Percentiles rank a stretch among this genome's conserved stretches.
Conservation (phyloP, 176 grass and related monocot species). For the Oryza australiensis region DNA sequence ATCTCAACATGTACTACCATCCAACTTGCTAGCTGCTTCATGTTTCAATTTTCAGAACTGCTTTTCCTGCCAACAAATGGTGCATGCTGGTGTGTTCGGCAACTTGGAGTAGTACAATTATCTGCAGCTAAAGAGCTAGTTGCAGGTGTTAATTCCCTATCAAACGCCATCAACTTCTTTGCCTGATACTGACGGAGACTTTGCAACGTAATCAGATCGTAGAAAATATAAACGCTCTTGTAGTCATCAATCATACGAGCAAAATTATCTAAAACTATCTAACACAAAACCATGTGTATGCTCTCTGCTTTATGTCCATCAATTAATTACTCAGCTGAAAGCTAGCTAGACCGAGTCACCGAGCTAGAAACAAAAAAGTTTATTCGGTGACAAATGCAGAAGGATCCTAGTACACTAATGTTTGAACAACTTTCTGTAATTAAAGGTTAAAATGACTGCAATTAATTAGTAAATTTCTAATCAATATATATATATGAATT, state of each 20-base stretch:
- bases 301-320: not conserved
- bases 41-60: too few relatives aligned
- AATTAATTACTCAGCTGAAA: too few relatives aligned
- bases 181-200: not conserved
- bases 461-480: not conserved
- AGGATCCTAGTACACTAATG: not conserved
- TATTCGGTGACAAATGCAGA: not conserved
- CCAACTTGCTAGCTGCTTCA: not conserved
- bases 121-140: not conserved
- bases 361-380: not conserved
- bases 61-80: not conserved
- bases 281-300: not conserved
- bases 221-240: not conserved
- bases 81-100: not conserved
- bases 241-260: not conserved
- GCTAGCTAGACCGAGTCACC: not conserved
- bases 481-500: not conserved
- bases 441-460: not conserved
- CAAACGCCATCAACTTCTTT: not conserved
- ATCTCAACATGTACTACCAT: not conserved
- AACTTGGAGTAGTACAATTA: not conserved
- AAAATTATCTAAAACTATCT: not conserved
- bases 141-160: not conserved
- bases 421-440: not conserved
- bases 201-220: not conserved